Evolutionary conservation across 495 filamentous ascomycete genomes (phyloP).

Genomic region (Astrocystis sublimbata): DNA sequence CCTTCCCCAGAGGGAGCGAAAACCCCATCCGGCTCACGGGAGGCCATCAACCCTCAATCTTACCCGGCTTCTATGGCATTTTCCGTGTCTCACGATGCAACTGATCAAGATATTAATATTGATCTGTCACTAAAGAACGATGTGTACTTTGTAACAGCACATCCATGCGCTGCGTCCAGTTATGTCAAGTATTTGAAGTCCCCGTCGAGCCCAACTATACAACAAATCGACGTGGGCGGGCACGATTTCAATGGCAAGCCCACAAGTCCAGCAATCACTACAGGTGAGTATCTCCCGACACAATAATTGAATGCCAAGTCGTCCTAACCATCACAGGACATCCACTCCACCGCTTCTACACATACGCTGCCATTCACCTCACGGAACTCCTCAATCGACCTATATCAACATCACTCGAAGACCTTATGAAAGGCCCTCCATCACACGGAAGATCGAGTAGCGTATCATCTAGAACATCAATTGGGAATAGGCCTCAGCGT

Average conservation of each 20-base stretch:
- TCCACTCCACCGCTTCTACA: constrained; percentile 62
- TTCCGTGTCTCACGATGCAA: constrained; percentile 41
- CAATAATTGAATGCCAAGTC: background rate
- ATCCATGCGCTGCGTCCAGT: constrained; percentile 61
- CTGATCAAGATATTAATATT: constrained; percentile 39
- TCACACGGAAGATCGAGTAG: constrained; percentile 27
- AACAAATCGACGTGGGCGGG: constrained; percentile 50
- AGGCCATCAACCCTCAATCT: constrained; percentile 40
- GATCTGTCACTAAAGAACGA: constrained; percentile 59
- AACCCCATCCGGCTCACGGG: constrained; percentile 36
- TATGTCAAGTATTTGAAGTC: constrained; percentile 51
- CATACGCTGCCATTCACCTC: constrained; percentile 57
- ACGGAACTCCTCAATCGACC: constrained; percentile 49
- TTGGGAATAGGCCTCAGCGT: constrained; percentile 36
- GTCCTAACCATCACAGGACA: constrained; percentile 51
- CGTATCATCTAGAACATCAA: constrained; percentile 28
- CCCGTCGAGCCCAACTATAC: constrained; percentile 51
- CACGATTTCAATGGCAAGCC: constrained; percentile 42
- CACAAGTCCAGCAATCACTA: constrained; percentile 39
- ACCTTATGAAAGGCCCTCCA: constrained; percentile 33
- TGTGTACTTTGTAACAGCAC: constrained; percentile 65
- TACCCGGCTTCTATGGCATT: constrained; percentile 58
- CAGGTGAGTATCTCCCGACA: constrained; percentile 32
- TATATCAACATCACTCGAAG: constrained; percentile 40
- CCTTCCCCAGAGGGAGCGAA: constrained; percentile 36